Evolutionary conservation across 2,329 filamentous ascomycete species (phyloP).

Genomic region (Scytalidium sp.): DNA sequence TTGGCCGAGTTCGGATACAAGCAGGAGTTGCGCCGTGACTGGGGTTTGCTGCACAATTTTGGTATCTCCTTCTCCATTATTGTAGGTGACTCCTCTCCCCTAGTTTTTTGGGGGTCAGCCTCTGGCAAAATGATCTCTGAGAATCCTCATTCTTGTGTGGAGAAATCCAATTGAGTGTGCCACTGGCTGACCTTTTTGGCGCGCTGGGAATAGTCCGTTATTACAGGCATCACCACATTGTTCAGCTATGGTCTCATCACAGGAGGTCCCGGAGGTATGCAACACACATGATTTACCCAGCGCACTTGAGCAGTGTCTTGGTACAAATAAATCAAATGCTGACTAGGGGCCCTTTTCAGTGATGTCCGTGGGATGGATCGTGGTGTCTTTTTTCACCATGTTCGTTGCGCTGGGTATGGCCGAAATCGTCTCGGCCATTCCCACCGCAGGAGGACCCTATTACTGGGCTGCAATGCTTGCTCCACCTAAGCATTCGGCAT

Average conservation of each 20-base stretch:
- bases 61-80: conserved; percentile 62
- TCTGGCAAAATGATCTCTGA: not conserved
- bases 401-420: conserved; percentile 54
- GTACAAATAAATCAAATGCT: no score
- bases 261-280: conserved; percentile 52
- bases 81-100: conserved; percentile 31
- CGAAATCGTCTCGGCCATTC: conserved; percentile 57
- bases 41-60: conserved; percentile 58
- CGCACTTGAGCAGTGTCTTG: conserved; percentile 12
- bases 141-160: not conserved
- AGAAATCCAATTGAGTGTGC: no score
- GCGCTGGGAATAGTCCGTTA: conserved; percentile 43
- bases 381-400: conserved; percentile 53
- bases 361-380: conserved; percentile 54
- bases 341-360: conserved; percentile 28
- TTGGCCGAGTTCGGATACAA: conserved; percentile 57
- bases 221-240: conserved; percentile 57
- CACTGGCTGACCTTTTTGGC: no score
- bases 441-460: conserved; percentile 56
- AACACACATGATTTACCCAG: no score
- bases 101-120: not conserved
- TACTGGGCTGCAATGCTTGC: conserved; percentile 59
- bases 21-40: conserved; percentile 55
- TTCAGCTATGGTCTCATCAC: conserved; percentile 54
- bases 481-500: conserved; percentile 40